These are phyloP conservation scores for Clarireedia hainanense DNA, from an alignment of 2,329 filamentous ascomycete genomes.

Conservation along the genomic window DNA sequence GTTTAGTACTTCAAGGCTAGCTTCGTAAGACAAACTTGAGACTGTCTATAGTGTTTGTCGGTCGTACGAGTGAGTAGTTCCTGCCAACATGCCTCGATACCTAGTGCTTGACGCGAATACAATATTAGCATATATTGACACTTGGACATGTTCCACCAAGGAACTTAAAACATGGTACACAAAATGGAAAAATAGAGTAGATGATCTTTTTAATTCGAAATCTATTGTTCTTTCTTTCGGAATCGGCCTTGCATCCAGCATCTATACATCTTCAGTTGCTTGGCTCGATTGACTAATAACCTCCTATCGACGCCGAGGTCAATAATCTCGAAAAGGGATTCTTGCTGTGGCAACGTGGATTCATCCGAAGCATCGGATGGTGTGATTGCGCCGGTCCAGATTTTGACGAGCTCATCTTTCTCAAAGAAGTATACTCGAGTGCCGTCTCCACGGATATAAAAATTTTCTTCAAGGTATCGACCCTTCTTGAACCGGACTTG, in stretches of 20 bases:
- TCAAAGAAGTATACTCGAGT: conserved; percentile 98
- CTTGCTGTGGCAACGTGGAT: conserved; percentile 10
- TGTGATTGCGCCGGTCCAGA: conserved; percentile 55
- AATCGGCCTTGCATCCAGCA: conserved; percentile 91
- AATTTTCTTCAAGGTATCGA: conserved; percentile 90
- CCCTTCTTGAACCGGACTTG: conserved; percentile 97
- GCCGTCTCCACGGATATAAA: conserved; percentile 91
- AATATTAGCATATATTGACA: no score
- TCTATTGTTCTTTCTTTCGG: conserved; percentile 42
- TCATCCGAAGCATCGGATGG: conserved; percentile 9
- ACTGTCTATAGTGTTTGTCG: no score
- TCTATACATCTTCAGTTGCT: conserved; percentile 94
- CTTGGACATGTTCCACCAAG: no score
- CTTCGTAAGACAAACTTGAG: no score
- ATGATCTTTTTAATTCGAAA: background rate
- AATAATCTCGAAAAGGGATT: conserved; percentile 56
- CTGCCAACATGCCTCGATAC: no score
- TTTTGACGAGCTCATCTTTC: conserved; percentile 66
- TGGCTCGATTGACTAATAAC: conserved; percentile 84
- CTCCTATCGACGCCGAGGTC: conserved; percentile 80
- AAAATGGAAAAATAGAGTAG: background rate
- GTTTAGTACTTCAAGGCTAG: no score
- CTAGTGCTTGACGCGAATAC: no score
- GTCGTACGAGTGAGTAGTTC: no score
- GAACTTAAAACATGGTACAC: background rate